A percentile compares a stretch with the other conserved stretches of the same genome.
phyloP scores from a whole-genome alignment of 192 early-diverging fungal genomes.

The Coemansia sp. region DNA sequence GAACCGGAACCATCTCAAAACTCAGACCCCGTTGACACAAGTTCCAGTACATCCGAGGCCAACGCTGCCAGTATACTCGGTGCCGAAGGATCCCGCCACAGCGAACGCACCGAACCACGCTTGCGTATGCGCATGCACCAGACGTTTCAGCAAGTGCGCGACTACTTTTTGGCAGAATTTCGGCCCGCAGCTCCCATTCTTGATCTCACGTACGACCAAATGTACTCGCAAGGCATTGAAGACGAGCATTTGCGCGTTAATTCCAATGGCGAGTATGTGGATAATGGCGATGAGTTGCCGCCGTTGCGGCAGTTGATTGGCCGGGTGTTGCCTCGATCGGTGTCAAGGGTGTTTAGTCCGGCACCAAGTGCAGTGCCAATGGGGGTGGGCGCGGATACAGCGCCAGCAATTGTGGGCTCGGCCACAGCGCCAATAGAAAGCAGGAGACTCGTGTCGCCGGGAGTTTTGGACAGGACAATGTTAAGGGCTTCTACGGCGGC shows the following conservation, averaged over 20 bases:
- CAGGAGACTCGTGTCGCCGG: background rate
- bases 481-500: background rate
- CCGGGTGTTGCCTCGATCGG: conserved; percentile 30
- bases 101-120: background rate
- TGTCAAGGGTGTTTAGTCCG: conserved; percentile 29
- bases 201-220: conserved; percentile 48
- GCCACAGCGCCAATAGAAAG: conserved; percentile 6
- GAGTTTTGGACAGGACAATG: background rate
- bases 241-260: conserved; percentile 1
- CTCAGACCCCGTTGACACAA: background rate
- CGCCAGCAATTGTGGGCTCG: background rate
- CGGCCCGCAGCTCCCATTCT: conserved; percentile 41
- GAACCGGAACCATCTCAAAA: background rate
- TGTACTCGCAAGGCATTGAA: conserved; percentile 41
- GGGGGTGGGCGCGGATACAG: too few species aligned
- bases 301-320: conserved; percentile 34
- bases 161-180: conserved; percentile 51
- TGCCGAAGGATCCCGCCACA: conserved; percentile 12
- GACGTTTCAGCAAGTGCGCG: conserved; percentile 31
- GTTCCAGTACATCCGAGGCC: background rate
- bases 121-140: conserved; percentile 7
- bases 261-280: conserved; percentile 12
- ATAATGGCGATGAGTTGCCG: conserved; percentile 33
- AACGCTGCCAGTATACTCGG: conserved; percentile 22
- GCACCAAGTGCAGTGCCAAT: background rate